Conservation (phyloP, 306 rosid species). For the Prosopis cineraria region DNA sequence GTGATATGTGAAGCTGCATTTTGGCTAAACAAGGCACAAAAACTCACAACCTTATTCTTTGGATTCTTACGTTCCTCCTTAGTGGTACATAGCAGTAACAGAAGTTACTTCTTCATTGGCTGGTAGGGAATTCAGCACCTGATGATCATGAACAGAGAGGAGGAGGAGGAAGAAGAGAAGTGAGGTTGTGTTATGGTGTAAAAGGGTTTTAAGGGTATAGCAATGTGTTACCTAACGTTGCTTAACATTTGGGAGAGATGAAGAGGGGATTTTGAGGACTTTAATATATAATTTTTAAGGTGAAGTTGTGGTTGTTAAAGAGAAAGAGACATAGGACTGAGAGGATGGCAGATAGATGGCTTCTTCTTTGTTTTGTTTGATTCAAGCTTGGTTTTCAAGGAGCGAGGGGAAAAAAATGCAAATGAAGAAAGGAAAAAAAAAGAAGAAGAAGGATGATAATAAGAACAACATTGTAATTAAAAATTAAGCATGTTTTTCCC, state of each 20-base stretch:
- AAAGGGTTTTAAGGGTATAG: slow-evolving; percentile 66
- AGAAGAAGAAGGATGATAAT: background rate
- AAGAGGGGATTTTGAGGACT: slow-evolving; percentile 33
- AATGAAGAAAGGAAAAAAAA: slow-evolving; percentile 31
- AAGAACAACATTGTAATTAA: background rate
- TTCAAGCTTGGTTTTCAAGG: slow-evolving; percentile 78
- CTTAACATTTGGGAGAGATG: slow-evolving; percentile 79
- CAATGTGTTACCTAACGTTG: slow-evolving; percentile 95
- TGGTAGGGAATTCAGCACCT: slow-evolving; percentile 29
- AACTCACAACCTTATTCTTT: background rate
- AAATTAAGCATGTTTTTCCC: background rate
- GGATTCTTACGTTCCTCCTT: slow-evolving; percentile 39
- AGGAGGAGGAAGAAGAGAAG: slow-evolving; percentile 36
- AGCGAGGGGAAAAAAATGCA: slow-evolving; percentile 38
- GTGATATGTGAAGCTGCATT: slow-evolving; percentile 98
- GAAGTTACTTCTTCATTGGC: slow-evolving; percentile 53
- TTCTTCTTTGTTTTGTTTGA: slow-evolving; percentile 46
- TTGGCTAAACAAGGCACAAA: background rate
- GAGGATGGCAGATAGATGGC: slow-evolving; percentile 36
- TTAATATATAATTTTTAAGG: slow-evolving; percentile 38
- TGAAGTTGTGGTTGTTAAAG: slow-evolving; percentile 64
- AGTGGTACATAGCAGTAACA: background rate
- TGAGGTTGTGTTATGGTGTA: slow-evolving; percentile 46
- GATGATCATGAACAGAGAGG: slow-evolving; percentile 42
- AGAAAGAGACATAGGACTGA: slow-evolving; percentile 95